A percentile compares a stretch with the other conserved stretches of the same genome.
Conservation (phyloP, 208 protist genomes). For the Leishmania turanica region DNA sequence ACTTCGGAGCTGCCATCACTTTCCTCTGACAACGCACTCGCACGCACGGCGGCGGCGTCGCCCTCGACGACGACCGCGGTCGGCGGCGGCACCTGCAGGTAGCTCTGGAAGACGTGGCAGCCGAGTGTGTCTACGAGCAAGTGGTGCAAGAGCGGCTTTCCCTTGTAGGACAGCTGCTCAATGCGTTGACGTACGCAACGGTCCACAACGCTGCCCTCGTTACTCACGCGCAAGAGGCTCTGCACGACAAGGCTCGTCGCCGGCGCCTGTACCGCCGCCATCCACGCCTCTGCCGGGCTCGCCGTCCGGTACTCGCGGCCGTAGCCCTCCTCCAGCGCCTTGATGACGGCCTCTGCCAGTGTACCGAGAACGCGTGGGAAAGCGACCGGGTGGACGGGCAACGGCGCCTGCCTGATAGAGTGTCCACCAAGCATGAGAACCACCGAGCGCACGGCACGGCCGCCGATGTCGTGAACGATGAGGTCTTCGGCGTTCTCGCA, state of each 20-base stretch:
- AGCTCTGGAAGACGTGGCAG: slow-evolving; percentile 88
- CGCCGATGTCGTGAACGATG: slow-evolving; percentile 70
- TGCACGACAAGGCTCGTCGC: slow-evolving; percentile 85
- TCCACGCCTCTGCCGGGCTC: slow-evolving; percentile 58
- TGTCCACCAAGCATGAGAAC: slow-evolving; percentile 80
- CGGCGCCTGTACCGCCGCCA: slow-evolving; percentile 64
- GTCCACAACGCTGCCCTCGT: slow-evolving; percentile 45
- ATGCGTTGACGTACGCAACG: slow-evolving; percentile 55
- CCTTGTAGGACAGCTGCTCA: slow-evolving; percentile 47
- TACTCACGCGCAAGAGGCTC: slow-evolving; percentile 79
- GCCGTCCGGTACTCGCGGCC: slow-evolving; percentile 38
- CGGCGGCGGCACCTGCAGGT: slow-evolving; percentile 62
- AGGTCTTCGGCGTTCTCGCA: slow-evolving; percentile 67
- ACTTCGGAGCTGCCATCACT: neutral
- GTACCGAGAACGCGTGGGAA: slow-evolving; percentile 47
- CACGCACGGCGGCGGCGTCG: slow-evolving; percentile 28
- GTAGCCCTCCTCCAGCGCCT: slow-evolving; percentile 62
- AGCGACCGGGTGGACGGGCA: slow-evolving; percentile 37
- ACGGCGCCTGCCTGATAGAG: slow-evolving; percentile 67
- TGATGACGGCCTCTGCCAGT: slow-evolving; percentile 51
- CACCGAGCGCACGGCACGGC: slow-evolving; percentile 79
- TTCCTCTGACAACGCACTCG: neutral
- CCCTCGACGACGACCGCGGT: slow-evolving; percentile 43
- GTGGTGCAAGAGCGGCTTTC: slow-evolving; percentile 54
- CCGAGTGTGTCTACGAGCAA: slow-evolving; percentile 72